A percentile compares a stretch with the other conserved stretches of the same genome.
Conservation (phyloP, 306 rosid species). For the Malus sylvestris region DNA sequence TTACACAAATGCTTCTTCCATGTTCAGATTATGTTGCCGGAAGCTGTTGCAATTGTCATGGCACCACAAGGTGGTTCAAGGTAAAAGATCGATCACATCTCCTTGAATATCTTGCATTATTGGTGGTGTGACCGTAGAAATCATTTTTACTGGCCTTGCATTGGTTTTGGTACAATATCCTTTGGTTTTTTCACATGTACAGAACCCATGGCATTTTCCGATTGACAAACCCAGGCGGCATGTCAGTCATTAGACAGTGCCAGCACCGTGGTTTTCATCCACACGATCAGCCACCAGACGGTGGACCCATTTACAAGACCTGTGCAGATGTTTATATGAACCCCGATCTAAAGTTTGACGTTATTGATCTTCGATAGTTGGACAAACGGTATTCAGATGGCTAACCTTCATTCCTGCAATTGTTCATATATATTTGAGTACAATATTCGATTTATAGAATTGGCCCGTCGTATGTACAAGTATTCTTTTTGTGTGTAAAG, state of each 20-base stretch:
- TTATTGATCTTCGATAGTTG: slow-evolving; percentile 80
- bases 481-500: slow-evolving; percentile 20
- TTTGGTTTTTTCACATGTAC: slow-evolving; percentile 18
- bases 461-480: slow-evolving; percentile 9
- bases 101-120: background rate
- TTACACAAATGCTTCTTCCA: slow-evolving; percentile 11
- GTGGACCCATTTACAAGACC: slow-evolving; percentile 74
- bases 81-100: slow-evolving; percentile 34
- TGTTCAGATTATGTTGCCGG: slow-evolving; percentile 89
- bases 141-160: background rate
- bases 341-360: slow-evolving; percentile 74
- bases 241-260: slow-evolving; percentile 84
- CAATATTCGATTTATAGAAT: slow-evolving; percentile 16
- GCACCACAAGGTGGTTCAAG: slow-evolving; percentile 76
- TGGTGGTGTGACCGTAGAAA: background rate
- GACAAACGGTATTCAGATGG: background rate
- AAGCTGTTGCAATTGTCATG: slow-evolving; percentile 96
- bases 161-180: background rate
- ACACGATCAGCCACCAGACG: slow-evolving; percentile 77
- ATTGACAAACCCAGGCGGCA: slow-evolving; percentile 84
- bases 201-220: slow-evolving; percentile 95
- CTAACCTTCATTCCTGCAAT: slow-evolving; percentile 17
- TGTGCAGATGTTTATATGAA: slow-evolving; percentile 95
- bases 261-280: slow-evolving; percentile 92
- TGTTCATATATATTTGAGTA: slow-evolving; percentile 29